A percentile compares a stretch with the other conserved stretches of the same genome.
Evolutionary conservation across 2,329 filamentous ascomycete species (phyloP).

Genomic region (Curvularia spicifera): DNA sequence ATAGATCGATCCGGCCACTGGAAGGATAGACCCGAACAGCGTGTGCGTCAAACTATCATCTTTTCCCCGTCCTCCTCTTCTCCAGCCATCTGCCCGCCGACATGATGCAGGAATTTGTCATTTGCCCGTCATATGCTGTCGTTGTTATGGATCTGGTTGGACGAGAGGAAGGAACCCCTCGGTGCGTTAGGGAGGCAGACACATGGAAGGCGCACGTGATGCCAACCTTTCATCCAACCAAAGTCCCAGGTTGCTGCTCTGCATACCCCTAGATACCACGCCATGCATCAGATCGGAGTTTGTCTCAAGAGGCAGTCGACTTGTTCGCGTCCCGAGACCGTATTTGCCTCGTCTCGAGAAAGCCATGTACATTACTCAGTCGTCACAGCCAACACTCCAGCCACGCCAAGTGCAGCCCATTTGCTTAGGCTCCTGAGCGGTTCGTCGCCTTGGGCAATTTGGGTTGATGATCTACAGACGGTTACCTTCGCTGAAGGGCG

Average conservation of each 20-base stretch:
- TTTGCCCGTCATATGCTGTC: background rate
- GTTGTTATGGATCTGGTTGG: background rate
- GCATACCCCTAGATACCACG: background rate
- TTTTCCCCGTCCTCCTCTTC: background rate
- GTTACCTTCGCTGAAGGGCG: background rate
- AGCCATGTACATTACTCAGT: background rate
- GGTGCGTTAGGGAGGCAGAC: background rate
- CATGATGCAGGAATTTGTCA: background rate
- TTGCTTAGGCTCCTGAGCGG: background rate
- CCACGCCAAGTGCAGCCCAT: background rate
- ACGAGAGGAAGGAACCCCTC: background rate
- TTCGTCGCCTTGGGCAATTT: background rate
- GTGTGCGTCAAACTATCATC: background rate
- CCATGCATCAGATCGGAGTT: background rate
- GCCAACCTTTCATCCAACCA: background rate
- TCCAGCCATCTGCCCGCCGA: background rate
- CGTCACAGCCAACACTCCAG: background rate
- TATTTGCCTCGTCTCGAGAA: background rate
- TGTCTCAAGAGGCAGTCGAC: background rate
- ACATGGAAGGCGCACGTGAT: background rate
- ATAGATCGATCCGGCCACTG: conserved; percentile 12
- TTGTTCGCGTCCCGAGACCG: background rate
- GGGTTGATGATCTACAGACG: background rate
- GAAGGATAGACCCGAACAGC: conserved; percentile 4
- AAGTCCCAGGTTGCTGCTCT: background rate